These are phyloP conservation scores for Teratosphaeria nubilosa DNA, from an alignment of 2,329 filamentous ascomycete genomes.

Conservation along the genomic window DNA sequence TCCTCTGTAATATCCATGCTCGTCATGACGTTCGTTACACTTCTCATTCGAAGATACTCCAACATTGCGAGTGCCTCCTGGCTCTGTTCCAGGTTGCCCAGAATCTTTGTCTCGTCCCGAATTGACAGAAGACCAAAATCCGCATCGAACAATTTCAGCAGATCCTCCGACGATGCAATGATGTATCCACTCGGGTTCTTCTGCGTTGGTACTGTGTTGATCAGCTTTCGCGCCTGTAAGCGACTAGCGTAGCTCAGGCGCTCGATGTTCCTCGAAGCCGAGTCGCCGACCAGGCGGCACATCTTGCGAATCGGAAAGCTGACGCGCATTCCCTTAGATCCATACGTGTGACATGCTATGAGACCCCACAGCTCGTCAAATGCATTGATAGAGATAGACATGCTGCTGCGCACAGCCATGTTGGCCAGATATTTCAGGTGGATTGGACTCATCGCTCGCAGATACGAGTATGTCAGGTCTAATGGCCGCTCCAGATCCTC, in stretches of 20 bases:
- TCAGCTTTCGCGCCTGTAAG: slow-evolving; percentile 75
- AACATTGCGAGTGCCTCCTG: slow-evolving; percentile 77
- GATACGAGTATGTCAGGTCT: slow-evolving; percentile 74
- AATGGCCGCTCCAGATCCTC: slow-evolving; percentile 66
- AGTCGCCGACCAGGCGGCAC: slow-evolving; percentile 79
- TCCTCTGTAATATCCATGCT: slow-evolving; percentile 67
- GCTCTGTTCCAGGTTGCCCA: slow-evolving; percentile 63
- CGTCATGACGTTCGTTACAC: slow-evolving; percentile 62
- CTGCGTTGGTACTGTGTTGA: slow-evolving; percentile 72
- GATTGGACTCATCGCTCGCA: slow-evolving; percentile 83
- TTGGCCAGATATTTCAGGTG: slow-evolving; percentile 79
- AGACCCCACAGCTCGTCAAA: slow-evolving; percentile 81
- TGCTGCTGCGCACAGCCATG: slow-evolving; percentile 86
- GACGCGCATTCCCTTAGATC: slow-evolving; percentile 69
- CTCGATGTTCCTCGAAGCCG: slow-evolving; percentile 78
- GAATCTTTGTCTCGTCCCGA: slow-evolving; percentile 75
- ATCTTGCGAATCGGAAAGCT: slow-evolving; percentile 87
- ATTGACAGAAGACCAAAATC: slow-evolving; percentile 82
- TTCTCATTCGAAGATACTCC: slow-evolving; percentile 71
- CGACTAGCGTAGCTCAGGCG: slow-evolving; percentile 75
- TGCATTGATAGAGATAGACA: slow-evolving; percentile 87
- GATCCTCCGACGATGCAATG: slow-evolving; percentile 75
- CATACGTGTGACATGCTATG: slow-evolving; percentile 78
- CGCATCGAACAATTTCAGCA: slow-evolving; percentile 74
- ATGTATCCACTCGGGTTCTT: slow-evolving; percentile 83